Conservation (phyloP, 1,139 yeast species). For the Waltiozyma sp. region DNA sequence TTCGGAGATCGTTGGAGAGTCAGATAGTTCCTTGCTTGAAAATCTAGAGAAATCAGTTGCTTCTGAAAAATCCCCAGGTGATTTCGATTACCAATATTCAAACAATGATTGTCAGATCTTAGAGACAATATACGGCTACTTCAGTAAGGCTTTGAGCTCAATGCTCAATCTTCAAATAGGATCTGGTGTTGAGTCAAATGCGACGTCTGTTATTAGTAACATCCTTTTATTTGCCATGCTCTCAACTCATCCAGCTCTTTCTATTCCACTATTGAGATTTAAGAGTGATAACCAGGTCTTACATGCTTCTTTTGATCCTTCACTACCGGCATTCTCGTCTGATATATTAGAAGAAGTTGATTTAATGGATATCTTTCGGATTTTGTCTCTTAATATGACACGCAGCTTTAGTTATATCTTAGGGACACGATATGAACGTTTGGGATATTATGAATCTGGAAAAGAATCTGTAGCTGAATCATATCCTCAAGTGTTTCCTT, state of each 20-base stretch:
- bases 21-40: too few relatives aligned
- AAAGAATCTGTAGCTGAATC: neutral
- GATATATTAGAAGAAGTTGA: neutral
- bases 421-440: slow-evolving; percentile 7
- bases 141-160: slow-evolving; percentile 1
- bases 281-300: slow-evolving; percentile 1
- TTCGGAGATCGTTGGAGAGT: neutral
- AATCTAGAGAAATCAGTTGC: too few relatives aligned
- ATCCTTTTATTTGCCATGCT: slow-evolving; percentile 13
- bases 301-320: neutral
- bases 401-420: neutral
- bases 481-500: slow-evolving; percentile 4
- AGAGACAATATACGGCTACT: neutral
- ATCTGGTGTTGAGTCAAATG: slow-evolving; percentile 5
- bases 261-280: slow-evolving; percentile 4
- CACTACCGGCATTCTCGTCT: neutral
- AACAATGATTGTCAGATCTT: neutral
- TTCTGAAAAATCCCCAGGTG: neutral
- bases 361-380: neutral
- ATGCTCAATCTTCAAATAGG: neutral
- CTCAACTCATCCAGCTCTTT: slow-evolving; percentile 12
- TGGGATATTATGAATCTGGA: slow-evolving; percentile 1
- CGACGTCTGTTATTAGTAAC: slow-evolving; percentile 7
- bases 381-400: neutral
- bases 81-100: neutral